Evolutionary conservation across 345 rosid genomes (phyloP).

Genomic region (Balakata baccata): DNA sequence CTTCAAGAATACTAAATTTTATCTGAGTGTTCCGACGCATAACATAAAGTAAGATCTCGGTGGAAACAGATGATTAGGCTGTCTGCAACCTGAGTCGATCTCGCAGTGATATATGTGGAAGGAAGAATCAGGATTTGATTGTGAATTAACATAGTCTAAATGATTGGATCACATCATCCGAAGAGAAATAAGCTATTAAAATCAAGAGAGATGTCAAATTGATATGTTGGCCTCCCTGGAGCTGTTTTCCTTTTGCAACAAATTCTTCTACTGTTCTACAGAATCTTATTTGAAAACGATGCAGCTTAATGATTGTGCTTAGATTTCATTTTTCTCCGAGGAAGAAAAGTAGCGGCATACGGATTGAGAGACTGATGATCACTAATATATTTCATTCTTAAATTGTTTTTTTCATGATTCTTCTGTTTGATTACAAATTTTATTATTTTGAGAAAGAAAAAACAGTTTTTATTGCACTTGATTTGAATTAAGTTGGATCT

Average conservation of each 20-base stretch:
- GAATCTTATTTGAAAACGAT: neutral
- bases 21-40: conserved; percentile 93
- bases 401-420: too few species aligned
- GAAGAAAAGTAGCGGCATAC: neutral
- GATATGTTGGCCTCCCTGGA: neutral
- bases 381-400: neutral
- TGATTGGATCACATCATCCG: conserved; percentile 2
- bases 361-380: neutral
- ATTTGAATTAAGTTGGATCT: too few species aligned
- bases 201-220: neutral
- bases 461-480: too few species aligned
- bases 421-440: too few species aligned
- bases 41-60: conserved; percentile 43
- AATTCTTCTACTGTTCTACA: neutral
- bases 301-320: neutral
- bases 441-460: too few species aligned
- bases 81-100: neutral
- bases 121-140: conserved; percentile 7
- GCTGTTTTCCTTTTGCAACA: neutral
- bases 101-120: neutral
- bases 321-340: neutral
- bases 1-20: conserved; percentile 89
- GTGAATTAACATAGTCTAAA: neutral
- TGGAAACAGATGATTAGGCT: neutral
- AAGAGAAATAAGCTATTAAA: conserved; percentile 7